These are phyloP conservation scores for Tulasnella calospora DNA, from an alignment of 768 basidiomycete genomes.

Conservation along the genomic window DNA sequence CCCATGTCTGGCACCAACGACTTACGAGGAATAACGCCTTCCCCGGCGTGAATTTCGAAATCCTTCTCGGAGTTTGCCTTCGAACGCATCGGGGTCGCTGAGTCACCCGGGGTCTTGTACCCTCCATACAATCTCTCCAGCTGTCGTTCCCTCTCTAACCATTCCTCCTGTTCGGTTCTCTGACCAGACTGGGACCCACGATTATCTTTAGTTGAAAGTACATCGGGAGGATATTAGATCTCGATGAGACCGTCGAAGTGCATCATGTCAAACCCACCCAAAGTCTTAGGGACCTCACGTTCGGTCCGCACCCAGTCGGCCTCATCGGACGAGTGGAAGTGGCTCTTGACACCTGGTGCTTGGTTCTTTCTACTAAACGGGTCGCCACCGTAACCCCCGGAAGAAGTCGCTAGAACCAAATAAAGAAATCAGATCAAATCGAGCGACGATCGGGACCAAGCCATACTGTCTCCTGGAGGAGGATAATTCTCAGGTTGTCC, in stretches of 20 bases:
- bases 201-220: background rate
- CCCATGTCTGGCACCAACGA: background rate
- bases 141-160: background rate
- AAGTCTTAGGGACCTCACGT: background rate
- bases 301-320: background rate
- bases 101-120: background rate
- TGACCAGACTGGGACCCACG: background rate
- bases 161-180: background rate
- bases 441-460: background rate
- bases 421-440: background rate
- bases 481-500: constrained; percentile 9
- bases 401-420: background rate
- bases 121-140: background rate
- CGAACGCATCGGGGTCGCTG: background rate
- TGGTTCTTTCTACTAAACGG: constrained; percentile 20
- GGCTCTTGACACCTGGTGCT: constrained; percentile 10
- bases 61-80: constrained; percentile 19
- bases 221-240: background rate
- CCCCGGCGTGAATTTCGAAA: constrained; percentile 16
- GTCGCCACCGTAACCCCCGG: constrained; percentile 24
- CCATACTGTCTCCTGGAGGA: constrained; percentile 17
- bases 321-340: constrained; percentile 1
- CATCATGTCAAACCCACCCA: background rate
- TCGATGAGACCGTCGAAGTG: background rate
- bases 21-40: constrained; percentile 25